Conservation (phyloP, 495 filamentous ascomycete genomes). For the Hypoxylon lenormandii region DNA sequence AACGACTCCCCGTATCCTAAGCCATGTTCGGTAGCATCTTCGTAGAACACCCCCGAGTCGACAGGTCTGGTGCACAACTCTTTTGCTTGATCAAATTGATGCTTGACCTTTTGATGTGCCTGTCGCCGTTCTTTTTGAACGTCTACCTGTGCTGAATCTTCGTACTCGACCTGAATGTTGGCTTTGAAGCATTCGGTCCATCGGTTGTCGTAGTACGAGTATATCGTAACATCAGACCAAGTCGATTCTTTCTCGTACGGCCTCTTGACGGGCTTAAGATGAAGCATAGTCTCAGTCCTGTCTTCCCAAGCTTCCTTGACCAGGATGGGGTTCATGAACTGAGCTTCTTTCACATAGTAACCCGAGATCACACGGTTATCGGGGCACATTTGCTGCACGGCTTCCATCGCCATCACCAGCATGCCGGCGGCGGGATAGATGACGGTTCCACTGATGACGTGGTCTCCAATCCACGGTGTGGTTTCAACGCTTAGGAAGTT, state of each 20-base stretch:
- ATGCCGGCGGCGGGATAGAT: slow-evolving; percentile 71
- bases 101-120: slow-evolving; percentile 16
- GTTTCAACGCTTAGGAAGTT: slow-evolving; percentile 56
- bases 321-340: slow-evolving; percentile 53
- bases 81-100: slow-evolving; percentile 18
- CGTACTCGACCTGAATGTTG: slow-evolving; percentile 50
- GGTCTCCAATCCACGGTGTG: slow-evolving; percentile 64
- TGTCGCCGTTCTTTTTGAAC: slow-evolving; percentile 34
- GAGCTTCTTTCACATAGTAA: slow-evolving; percentile 51
- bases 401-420: slow-evolving; percentile 66
- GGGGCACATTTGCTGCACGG: slow-evolving; percentile 42
- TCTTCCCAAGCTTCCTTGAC: slow-evolving; percentile 48
- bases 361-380: slow-evolving; percentile 40
- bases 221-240: slow-evolving; percentile 49
- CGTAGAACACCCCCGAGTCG: slow-evolving; percentile 48
- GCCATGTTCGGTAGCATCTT: slow-evolving; percentile 40
- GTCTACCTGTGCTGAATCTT: slow-evolving; percentile 47
- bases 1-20: slow-evolving; percentile 48
- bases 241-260: slow-evolving; percentile 43
- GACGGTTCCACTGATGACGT: slow-evolving; percentile 51
- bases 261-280: slow-evolving; percentile 44
- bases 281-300: slow-evolving; percentile 49
- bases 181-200: slow-evolving; percentile 53
- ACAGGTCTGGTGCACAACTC: slow-evolving; percentile 35
- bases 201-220: slow-evolving; percentile 29